Conservation (phyloP, 805 yeast species). For the Myxozyma neotropica region DNA sequence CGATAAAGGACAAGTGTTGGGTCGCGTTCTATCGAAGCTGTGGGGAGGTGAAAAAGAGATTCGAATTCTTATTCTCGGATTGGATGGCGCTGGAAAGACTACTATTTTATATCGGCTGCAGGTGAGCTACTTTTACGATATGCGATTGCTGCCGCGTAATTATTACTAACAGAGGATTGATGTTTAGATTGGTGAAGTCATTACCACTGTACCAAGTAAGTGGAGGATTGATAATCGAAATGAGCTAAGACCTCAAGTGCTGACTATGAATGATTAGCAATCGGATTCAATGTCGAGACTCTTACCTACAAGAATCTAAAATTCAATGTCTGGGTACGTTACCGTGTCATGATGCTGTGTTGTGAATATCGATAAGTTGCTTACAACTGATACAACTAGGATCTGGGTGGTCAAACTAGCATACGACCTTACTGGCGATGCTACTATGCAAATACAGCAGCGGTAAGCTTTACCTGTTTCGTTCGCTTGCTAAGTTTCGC, state of each 20-base stretch:
- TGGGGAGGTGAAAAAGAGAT: constrained; percentile 81
- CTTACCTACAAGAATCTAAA: constrained; percentile 77
- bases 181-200: constrained; percentile 68
- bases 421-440: constrained; percentile 94
- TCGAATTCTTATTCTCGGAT: constrained; percentile 82
- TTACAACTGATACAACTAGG: constrained; percentile 39
- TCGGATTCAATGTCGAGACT: constrained; percentile 77
- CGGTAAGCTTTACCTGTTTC: constrained; percentile 46
- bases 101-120: constrained; percentile 90
- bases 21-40: constrained; percentile 78
- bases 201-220: constrained; percentile 75
- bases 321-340: constrained; percentile 71
- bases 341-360: neutral
- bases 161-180: neutral
- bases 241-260: neutral
- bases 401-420: constrained; percentile 93
- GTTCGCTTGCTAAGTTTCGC: neutral
- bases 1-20: constrained; percentile 75
- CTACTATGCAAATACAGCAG: constrained; percentile 90
- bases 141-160: constrained; percentile 37
- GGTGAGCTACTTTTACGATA: constrained; percentile 52
- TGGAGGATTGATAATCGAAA: neutral
- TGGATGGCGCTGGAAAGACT: constrained; percentile 94
- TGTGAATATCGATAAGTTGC: no score
- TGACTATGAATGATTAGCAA: constrained; percentile 18